Evolutionary conservation across 2,329 filamentous ascomycete genomes (phyloP), one percentile per base, ranked within the genome.

Genomic region (Scytalidium lignicola): DNA sequence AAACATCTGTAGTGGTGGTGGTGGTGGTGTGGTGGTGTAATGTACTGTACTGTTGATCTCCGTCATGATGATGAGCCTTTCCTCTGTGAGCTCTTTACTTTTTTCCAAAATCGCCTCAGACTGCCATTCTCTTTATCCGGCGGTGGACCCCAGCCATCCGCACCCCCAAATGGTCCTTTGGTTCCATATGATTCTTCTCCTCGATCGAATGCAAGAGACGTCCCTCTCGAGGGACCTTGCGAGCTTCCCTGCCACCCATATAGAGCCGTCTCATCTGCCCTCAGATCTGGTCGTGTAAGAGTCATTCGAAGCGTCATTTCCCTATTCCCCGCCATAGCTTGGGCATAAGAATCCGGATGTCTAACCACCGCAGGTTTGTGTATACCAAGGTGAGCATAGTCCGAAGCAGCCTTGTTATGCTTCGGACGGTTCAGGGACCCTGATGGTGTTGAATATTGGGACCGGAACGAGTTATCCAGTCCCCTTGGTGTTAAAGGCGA

Each of bases 261-360:
- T 15, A 88, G 75, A 52, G 84, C 76, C 10, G 85, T 81, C 53
- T 92, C 86, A 54, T 84, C 76, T 3, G 85, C 84, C 40, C 90
- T 83, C 43, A 97, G 76, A 64, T 97, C 92, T 0, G 90, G 88
- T 43, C 91, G 78, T 3, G 93, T 97, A 48, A 97, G 77, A 0
- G 92, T 97, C 90, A 97, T 95, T 44, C 91, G 88, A 44, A 97
- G 71, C 2, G 93, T 97, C 91, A 96, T 96, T 67, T 97, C 91
- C 28, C 91, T 80, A 48, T 81, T 85, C 28, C 78, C 75, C 0
- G 76, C 71, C 2, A 79, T 70, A 4, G 73, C 74, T 43, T 80
- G 77, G 10, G 72, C 67, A 58, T 77, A 71, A 22, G 63, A 53
- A 44, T 73, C 67, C 8, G 63, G 49, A 28, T 58, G 58, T 48